Percentiles rank a stretch among this genome's conserved stretches.
Evolutionary conservation across 805 yeast species (phyloP).

Genomic region (Saturnispora hagleri): DNA sequence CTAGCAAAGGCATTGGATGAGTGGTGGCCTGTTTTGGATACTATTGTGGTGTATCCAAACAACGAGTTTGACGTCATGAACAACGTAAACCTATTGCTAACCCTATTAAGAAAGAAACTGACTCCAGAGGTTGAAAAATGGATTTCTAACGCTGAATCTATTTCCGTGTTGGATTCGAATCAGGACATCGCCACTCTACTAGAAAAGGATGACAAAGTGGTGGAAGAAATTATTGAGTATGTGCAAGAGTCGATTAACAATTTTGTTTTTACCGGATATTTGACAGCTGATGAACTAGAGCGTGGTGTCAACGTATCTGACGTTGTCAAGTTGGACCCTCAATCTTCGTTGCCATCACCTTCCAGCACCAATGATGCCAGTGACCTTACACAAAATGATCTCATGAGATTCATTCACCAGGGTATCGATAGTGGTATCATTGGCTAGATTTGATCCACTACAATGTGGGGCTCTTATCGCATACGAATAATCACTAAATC

Average conservation of each 20-base stretch:
- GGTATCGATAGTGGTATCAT: slow-evolving; percentile 28
- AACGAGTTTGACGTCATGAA: slow-evolving; percentile 79
- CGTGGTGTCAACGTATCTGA: slow-evolving; percentile 19
- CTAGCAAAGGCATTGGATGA: slow-evolving; percentile 61
- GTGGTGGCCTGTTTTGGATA: slow-evolving; percentile 47
- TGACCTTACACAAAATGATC: slow-evolving; percentile 29
- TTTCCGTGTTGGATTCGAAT: slow-evolving; percentile 6
- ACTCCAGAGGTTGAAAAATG: slow-evolving; percentile 87
- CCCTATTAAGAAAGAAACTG: slow-evolving; percentile 77
- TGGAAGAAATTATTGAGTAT: slow-evolving; percentile 57
- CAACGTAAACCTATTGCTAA: slow-evolving; percentile 74
- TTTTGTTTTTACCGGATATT: slow-evolving; percentile 54
- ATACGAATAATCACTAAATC: slow-evolving; percentile 1
- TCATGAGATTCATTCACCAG: slow-evolving; percentile 37
- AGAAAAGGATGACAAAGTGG: slow-evolving; percentile 47
- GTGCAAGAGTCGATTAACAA: slow-evolving; percentile 42
- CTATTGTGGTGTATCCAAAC: slow-evolving; percentile 75
- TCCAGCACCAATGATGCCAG: slow-evolving; percentile 5
- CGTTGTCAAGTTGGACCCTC: slow-evolving; percentile 5
- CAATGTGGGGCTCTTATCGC: slow-evolving; percentile 1
- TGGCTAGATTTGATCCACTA: not conserved
- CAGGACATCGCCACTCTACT: not conserved
- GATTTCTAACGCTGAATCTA: slow-evolving; percentile 40
- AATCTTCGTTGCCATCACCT: not conserved
- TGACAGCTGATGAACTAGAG: slow-evolving; percentile 41